Evolutionary conservation across 495 filamentous ascomycete species (phyloP), one percentile per base, ranked within the genome.

Genomic region (Achaetomiella virescens): DNA sequence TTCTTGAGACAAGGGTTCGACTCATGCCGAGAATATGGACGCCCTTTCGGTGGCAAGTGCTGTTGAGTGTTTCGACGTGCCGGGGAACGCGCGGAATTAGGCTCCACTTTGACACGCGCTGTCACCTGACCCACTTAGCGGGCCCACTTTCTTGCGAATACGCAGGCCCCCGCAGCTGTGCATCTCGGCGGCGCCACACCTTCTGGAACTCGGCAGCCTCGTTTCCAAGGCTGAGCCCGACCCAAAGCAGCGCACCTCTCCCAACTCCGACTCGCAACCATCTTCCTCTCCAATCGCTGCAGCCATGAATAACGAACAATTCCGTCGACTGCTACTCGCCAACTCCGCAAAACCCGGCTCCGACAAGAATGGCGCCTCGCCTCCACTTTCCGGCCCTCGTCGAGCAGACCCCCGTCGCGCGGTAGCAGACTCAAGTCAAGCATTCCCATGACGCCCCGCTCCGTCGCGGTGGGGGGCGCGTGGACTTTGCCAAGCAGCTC

Each of bases 231-330:
- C 40, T 53, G 52, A 47, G 42, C 52, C 38, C 33, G 24, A 10
- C 6, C 17, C 21, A 15, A 33, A 3, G 15, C 41, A 2, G 8
- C 2, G n/a, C 15, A 1, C 15, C 18, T 44, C n/a, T 22, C 21
- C 22, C 21, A 49, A 9, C 18, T 1, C 22, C 48, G 31, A 47
- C 4, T 9, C 27, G 9, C 27, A 31, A 31, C 27, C 24, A 18
- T 17, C 12, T 6, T 15, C 11, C 18, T 5, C 41, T 10, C 9
- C 22, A 0, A 6, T 29, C 38, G 5, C 29, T 40, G 37, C 52
- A 36, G 61, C 46, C 25, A 98, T 98, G 93, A 96, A 98, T 69
- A 97, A 97, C 80, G 81, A 88, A 17, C 89, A 98, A 67, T 98
- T 98, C 67, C 91, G 93, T 47, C 85, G 87, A 52, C 82, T 98